Percentiles rank a stretch among this genome's conserved stretches.
These are phyloP conservation scores for Podospora tetraspora DNA, from an alignment of 495 filamentous ascomycete species.

Conservation along the genomic window DNA sequence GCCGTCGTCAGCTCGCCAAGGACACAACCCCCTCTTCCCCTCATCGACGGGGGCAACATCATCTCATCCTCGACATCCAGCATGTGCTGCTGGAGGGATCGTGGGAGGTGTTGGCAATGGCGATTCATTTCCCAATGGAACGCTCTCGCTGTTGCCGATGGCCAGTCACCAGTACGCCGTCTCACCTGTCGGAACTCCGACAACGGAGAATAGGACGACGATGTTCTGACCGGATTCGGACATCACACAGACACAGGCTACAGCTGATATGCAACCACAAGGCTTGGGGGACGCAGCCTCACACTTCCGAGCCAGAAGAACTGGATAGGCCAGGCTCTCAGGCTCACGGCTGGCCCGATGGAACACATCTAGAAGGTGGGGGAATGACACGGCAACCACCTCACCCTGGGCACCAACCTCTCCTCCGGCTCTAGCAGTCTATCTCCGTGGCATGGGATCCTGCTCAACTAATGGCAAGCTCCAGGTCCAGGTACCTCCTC, in stretches of 20 bases:
- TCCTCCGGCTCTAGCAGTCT: neutral
- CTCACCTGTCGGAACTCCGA: conserved; percentile 1
- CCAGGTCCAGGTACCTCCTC: neutral
- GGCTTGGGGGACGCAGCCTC: neutral
- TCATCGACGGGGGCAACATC: neutral
- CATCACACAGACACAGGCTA: neutral
- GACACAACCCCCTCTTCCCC: neutral
- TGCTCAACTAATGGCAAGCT: neutral
- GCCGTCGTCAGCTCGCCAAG: neutral
- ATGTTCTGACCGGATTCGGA: neutral
- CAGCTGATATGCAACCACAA: conserved; percentile 2
- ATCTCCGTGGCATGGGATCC: neutral
- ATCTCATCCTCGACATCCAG: neutral
- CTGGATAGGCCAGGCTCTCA: neutral
- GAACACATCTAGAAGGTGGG: neutral
- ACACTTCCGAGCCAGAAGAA: neutral
- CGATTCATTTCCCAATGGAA: neutral
- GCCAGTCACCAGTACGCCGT: neutral
- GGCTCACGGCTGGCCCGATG: neutral
- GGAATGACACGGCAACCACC: neutral
- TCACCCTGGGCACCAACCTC: neutral
- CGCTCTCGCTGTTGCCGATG: neutral
- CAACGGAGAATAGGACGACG: conserved; percentile 2
- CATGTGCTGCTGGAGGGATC: neutral
- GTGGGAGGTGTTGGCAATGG: neutral